These are phyloP conservation scores for Blechomonas ayalai DNA, from an alignment of 208 protist genomes.

Conservation along the genomic window DNA sequence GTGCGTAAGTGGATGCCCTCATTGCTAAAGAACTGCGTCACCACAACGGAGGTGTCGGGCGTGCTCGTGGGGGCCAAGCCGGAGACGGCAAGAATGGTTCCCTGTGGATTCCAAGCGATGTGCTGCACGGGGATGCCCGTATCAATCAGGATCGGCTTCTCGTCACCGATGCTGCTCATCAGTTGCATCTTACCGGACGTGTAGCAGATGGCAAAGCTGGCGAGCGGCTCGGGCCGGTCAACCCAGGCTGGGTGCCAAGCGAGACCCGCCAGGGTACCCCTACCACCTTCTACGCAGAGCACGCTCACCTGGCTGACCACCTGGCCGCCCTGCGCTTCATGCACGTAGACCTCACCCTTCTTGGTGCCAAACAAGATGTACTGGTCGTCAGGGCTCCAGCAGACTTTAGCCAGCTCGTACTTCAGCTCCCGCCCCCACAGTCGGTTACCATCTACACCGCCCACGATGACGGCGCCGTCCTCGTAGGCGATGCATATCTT, in stretches of 20 bases:
- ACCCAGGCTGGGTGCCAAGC: conserved; percentile 84
- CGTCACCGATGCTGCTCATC: conserved; percentile 85
- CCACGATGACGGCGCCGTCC: conserved; percentile 95
- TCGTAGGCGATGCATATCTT: conserved; percentile 97
- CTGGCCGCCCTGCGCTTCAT: conserved; percentile 76
- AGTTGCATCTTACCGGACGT: conserved; percentile 87
- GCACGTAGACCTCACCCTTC: conserved; percentile 82
- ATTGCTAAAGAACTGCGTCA: conserved; percentile 93
- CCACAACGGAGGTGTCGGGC: conserved; percentile 20
- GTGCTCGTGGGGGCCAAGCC: conserved; percentile 38
- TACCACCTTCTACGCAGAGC: conserved; percentile 20
- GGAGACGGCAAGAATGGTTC: conserved; percentile 88
- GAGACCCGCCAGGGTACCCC: conserved; percentile 49
- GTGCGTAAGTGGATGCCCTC: conserved; percentile 89
- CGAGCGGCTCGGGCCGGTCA: conserved; percentile 63
- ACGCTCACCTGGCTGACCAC: conserved; percentile 72
- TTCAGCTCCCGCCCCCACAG: conserved; percentile 94
- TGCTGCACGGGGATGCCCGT: conserved; percentile 61
- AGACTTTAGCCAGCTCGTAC: conserved; percentile 75
- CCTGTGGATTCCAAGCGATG: conserved; percentile 92
- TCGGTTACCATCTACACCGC: conserved; percentile 93
- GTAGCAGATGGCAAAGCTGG: conserved; percentile 89
- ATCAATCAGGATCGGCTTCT: conserved; percentile 87
- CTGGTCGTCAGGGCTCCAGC: conserved; percentile 93
- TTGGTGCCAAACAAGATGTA: conserved; percentile 90